Evolutionary conservation across 305 asterid species (phyloP).

Genomic region (Rubia peregrina): DNA sequence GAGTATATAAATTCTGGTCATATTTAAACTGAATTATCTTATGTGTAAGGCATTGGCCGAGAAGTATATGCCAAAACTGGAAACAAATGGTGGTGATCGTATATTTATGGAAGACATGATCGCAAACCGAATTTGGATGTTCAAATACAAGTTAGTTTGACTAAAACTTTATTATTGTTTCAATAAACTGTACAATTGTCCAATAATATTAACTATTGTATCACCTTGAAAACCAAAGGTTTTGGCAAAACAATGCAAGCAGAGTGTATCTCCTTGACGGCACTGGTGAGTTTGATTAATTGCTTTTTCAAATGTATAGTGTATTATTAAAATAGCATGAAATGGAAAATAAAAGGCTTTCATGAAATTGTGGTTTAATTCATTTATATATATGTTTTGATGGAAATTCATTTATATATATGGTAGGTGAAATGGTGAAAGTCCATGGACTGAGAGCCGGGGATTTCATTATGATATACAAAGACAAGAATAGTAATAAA

Average conservation of each 20-base stretch:
- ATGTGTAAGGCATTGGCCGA: constrained; percentile 11
- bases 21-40: neutral
- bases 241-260: constrained; percentile 17
- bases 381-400: no score
- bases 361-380: no score
- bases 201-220: neutral
- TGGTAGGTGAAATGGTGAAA: constrained; percentile 11
- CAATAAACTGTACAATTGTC: neutral
- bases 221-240: constrained; percentile 2
- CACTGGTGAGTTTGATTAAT: constrained; percentile 4
- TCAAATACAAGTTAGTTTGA: constrained; percentile 14
- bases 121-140: constrained; percentile 14
- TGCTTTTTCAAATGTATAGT: neutral
- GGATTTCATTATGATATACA: constrained; percentile 16
- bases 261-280: constrained; percentile 15
- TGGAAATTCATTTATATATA: neutral
- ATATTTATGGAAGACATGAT: constrained; percentile 15
- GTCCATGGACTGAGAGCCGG: constrained; percentile 3
- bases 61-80: constrained; percentile 11
- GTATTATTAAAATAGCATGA: no score
- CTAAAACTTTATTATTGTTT: neutral
- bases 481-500: neutral
- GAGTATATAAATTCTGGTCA: neutral
- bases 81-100: neutral
- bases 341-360: no score